Evolutionary conservation across 2,329 filamentous ascomycete species (phyloP), one percentile per base, ranked within the genome.

Genomic region (Penicillium concentricum): DNA sequence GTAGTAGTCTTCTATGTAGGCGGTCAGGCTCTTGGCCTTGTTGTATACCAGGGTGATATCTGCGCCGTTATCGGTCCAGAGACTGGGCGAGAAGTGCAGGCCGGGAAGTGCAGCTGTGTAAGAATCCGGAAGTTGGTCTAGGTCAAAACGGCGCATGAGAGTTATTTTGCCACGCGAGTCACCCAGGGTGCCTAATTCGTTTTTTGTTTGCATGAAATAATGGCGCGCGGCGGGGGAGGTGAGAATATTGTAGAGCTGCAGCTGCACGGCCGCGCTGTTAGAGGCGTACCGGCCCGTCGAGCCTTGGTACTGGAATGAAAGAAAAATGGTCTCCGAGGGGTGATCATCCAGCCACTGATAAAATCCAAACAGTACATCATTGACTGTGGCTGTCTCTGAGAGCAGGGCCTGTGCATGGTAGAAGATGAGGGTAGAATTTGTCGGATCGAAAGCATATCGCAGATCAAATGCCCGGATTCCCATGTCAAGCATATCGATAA

Each of bases 401-500:
- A 78, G 68, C 28, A 82, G 69, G 7, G 77, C 80, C 32, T 74
- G 59, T 7, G 71, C 69, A 61, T 83, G 81, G 72, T 78, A 82
- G 67, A 82, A 82, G 3, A 81, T 75, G 1, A 83, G 68, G 1
- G 68, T 72, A 9, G 68, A 74, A 50, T 76, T 78, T 2, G 76
- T 76, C 2, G 77, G 72, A 60, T 82, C 80, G 32, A 78, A 71
- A 3, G 79, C 79, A 61, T 78, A 80, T n/a, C 80, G 72, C 38
- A 82, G 67, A 60, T 83, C 81, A 56, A 83, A 81, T 35, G 75
- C 80, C 16, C 81, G 76, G 15, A 82, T 76, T 7, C 80, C 81
- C 26, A 70, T 71, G 44, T 78, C 70, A 0, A 83, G 72, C 66
- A 78, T 76, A 20, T 68, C 67, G 15, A 73, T 61, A 0, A 81